These are phyloP conservation scores for Borealophlyctis nickersoniae DNA, from an alignment of 192 early-diverging fungal species.

Conservation along the genomic window DNA sequence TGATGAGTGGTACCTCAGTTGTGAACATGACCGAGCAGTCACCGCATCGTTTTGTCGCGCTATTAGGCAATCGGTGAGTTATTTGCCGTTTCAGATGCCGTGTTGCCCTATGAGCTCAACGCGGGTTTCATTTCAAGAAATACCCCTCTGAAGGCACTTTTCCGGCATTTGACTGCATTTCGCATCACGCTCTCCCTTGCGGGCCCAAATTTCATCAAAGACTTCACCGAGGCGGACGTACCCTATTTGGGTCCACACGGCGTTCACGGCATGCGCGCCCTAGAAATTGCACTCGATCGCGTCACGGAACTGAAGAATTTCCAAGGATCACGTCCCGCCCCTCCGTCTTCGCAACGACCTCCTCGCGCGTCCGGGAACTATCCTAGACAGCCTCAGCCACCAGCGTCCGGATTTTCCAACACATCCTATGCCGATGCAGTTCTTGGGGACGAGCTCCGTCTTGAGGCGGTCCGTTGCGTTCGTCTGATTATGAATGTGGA, in stretches of 20 bases:
- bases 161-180: slow-evolving; percentile 30
- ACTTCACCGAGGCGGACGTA: slow-evolving; percentile 15
- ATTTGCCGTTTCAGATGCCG: neutral
- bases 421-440: slow-evolving; percentile 28
- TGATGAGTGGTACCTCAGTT: neutral
- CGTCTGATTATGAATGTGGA: slow-evolving; percentile 29
- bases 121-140: slow-evolving; percentile 16
- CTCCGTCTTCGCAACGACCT: neutral
- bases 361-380: neutral
- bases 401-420: neutral
- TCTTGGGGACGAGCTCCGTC: slow-evolving; percentile 21
- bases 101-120: too few relatives aligned
- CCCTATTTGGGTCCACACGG: slow-evolving; percentile 18
- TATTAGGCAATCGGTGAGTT: slow-evolving; percentile 22
- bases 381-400: neutral
- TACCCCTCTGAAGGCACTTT: slow-evolving; percentile 32
- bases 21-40: slow-evolving; percentile 11
- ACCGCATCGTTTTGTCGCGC: slow-evolving; percentile 17
- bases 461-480: slow-evolving; percentile 26
- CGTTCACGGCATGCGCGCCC: slow-evolving; percentile 15
- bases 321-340: slow-evolving; percentile 5
- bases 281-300: slow-evolving; percentile 34
- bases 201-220: slow-evolving; percentile 17
- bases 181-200: slow-evolving; percentile 24
- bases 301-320: slow-evolving; percentile 16